These are phyloP conservation scores for Starmerella davenportii DNA, from an alignment of 805 yeast species.

Conservation along the genomic window DNA sequence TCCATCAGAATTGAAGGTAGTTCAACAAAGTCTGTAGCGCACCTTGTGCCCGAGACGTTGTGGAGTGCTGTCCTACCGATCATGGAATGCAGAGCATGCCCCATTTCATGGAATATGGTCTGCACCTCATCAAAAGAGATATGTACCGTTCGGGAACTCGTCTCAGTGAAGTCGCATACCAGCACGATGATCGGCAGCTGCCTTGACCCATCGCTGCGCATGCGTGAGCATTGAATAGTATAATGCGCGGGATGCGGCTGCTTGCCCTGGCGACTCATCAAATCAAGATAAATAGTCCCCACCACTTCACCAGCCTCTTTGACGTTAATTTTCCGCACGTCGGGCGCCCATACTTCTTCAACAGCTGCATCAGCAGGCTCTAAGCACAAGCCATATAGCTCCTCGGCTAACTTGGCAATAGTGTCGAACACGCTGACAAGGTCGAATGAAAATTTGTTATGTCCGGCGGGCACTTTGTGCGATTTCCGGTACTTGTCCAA, in stretches of 20 bases:
- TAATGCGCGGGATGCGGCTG: constrained; percentile 85
- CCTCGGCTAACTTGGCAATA: constrained; percentile 47
- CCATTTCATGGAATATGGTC: constrained; percentile 95
- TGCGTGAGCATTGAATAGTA: constrained; percentile 86
- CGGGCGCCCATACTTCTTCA: constrained; percentile 81
- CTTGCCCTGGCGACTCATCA: constrained; percentile 60
- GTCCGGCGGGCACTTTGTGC: constrained; percentile 29
- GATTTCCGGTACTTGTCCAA: constrained; percentile 21
- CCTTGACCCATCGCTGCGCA: constrained; percentile 29
- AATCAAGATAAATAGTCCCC: constrained; percentile 76
- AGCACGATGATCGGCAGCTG: constrained; percentile 84
- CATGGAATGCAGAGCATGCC: constrained; percentile 97
- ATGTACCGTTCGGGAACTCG: constrained; percentile 28
- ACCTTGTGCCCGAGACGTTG: constrained; percentile 85
- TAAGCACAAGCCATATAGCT: constrained; percentile 60
- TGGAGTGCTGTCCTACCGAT: constrained; percentile 78
- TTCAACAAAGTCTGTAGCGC: constrained; percentile 92
- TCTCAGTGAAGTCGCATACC: constrained; percentile 54
- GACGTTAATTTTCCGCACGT: constrained; percentile 61
- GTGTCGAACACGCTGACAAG: constrained; percentile 78
- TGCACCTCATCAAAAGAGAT: constrained; percentile 66
- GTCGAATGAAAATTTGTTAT: constrained; percentile 32
- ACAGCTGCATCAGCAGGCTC: constrained; percentile 41
- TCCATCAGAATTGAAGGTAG: constrained; percentile 95
- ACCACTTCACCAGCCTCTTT: constrained; percentile 34